phyloP scores from a whole-genome alignment of 2,329 filamentous ascomycete genomes.

The Geosmithia morbida region DNA sequence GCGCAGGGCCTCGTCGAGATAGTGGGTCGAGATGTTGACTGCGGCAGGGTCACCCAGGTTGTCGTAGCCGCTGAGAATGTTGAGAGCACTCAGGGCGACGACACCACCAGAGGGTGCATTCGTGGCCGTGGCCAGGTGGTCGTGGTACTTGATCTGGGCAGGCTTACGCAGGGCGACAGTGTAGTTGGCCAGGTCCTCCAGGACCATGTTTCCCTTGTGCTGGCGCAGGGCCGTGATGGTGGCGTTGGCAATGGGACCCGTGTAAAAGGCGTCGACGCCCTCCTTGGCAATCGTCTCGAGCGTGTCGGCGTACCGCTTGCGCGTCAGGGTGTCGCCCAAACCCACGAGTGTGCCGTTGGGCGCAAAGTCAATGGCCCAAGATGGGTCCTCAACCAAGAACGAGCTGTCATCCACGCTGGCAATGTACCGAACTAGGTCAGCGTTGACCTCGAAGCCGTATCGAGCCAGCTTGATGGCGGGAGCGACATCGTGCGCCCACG shows the following conservation, averaged over 20 bases:
- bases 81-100: constrained; percentile 59
- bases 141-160: constrained; percentile 48
- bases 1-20: constrained; percentile 69
- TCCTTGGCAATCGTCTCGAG: constrained; percentile 53
- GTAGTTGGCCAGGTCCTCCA: constrained; percentile 60
- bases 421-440: constrained; percentile 62
- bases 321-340: constrained; percentile 59
- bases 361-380: constrained; percentile 77
- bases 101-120: constrained; percentile 61
- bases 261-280: constrained; percentile 57
- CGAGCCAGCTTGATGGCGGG: constrained; percentile 62
- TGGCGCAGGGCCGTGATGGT: constrained; percentile 52
- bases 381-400: constrained; percentile 56
- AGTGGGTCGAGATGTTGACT: constrained; percentile 53
- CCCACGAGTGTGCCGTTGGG: constrained; percentile 53
- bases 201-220: constrained; percentile 61
- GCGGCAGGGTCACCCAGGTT: constrained; percentile 41
- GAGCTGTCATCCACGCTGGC: constrained; percentile 27
- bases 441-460: constrained; percentile 54
- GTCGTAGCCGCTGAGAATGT: constrained; percentile 58
- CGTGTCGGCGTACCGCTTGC: constrained; percentile 60
- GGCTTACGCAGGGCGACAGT: constrained; percentile 48
- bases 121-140: constrained; percentile 51
- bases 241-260: constrained; percentile 51
- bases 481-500: constrained; percentile 52